Evolutionary conservation across 2,329 filamentous ascomycete genomes (phyloP).

Genomic region (Tetracladium maxilliforme): DNA sequence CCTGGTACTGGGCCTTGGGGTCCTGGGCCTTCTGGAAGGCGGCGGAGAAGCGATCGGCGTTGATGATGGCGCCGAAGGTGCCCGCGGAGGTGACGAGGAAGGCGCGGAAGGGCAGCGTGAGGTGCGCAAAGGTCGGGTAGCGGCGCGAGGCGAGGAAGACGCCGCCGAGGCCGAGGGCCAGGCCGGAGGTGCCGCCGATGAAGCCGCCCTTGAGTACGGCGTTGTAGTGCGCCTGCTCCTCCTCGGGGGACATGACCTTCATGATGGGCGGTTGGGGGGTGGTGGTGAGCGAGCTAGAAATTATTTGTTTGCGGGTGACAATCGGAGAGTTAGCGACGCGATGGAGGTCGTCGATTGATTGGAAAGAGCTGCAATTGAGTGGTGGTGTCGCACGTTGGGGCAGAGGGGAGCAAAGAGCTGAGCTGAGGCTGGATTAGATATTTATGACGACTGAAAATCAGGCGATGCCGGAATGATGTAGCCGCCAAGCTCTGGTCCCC

Average conservation of each 20-base stretch:
- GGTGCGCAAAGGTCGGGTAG: constrained; percentile 62
- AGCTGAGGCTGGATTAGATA: no score
- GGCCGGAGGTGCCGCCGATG: constrained; percentile 55
- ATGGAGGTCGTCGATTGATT: no score
- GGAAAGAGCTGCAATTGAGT: no score
- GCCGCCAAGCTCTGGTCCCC: no score
- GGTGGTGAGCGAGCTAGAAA: neutral
- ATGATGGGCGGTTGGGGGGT: constrained; percentile 33
- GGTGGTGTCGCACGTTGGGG: no score
- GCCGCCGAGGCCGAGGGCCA: constrained; percentile 50
- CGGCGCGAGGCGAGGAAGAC: constrained; percentile 54
- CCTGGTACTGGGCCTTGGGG: constrained; percentile 50
- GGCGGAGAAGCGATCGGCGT: constrained; percentile 64
- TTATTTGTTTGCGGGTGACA: no score
- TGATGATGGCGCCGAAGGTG: constrained; percentile 80
- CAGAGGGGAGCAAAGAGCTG: no score
- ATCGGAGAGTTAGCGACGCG: no score
- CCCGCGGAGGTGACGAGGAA: constrained; percentile 75
- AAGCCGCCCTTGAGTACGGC: constrained; percentile 67
- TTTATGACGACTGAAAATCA: no score
- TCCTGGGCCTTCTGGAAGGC: constrained; percentile 57
- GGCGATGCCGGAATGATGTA: no score
- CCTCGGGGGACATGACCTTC: constrained; percentile 93
- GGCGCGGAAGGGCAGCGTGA: constrained; percentile 79
- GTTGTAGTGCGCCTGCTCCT: constrained; percentile 75